A percentile compares a stretch with the other conserved stretches of the same genome.
phyloP scores from a whole-genome alignment of 2,329 filamentous ascomycete genomes.

The Achaetomium macrosporum region DNA sequence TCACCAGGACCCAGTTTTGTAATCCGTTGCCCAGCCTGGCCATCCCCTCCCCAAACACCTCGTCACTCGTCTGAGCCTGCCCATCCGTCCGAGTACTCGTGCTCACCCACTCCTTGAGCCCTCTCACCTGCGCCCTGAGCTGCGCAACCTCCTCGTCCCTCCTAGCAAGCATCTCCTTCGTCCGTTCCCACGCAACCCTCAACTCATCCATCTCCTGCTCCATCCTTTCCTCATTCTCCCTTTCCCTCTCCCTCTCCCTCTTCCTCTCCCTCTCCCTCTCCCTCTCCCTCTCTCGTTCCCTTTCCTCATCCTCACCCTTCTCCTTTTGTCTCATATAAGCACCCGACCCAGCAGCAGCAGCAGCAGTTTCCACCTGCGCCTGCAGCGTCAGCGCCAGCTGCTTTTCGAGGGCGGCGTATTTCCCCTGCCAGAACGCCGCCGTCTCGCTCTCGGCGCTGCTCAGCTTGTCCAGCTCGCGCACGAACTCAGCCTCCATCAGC shows the following conservation, averaged over 20 bases:
- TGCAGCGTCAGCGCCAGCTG: conserved; percentile 37
- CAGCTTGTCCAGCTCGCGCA: conserved; percentile 47
- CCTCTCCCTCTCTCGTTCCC: background rate
- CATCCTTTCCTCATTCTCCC: conserved; percentile 30
- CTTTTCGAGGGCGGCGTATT: conserved; percentile 47
- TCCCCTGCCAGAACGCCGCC: conserved; percentile 52
- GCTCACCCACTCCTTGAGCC: conserved; percentile 67
- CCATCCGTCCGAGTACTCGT: conserved; percentile 56
- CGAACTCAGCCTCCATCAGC: conserved; percentile 49
- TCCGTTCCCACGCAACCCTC: conserved; percentile 43
- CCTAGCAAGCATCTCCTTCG: conserved; percentile 40
- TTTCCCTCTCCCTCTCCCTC: background rate
- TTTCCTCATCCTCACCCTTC: background rate
- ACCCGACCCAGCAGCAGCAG: background rate
- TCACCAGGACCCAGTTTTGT: conserved; percentile 68
- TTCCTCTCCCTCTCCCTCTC: background rate
- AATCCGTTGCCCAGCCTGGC: conserved; percentile 58
- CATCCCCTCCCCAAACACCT: conserved; percentile 59
- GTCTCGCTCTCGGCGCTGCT: conserved; percentile 50
- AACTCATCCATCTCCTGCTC: conserved; percentile 41
- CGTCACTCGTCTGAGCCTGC: conserved; percentile 59
- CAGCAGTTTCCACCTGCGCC: background rate
- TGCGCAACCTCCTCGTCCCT: conserved; percentile 52
- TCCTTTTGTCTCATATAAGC: background rate
- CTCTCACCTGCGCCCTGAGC: conserved; percentile 55